phyloP scores from a whole-genome alignment of 352 stramenopile species.

The Globisporangium polare region DNA sequence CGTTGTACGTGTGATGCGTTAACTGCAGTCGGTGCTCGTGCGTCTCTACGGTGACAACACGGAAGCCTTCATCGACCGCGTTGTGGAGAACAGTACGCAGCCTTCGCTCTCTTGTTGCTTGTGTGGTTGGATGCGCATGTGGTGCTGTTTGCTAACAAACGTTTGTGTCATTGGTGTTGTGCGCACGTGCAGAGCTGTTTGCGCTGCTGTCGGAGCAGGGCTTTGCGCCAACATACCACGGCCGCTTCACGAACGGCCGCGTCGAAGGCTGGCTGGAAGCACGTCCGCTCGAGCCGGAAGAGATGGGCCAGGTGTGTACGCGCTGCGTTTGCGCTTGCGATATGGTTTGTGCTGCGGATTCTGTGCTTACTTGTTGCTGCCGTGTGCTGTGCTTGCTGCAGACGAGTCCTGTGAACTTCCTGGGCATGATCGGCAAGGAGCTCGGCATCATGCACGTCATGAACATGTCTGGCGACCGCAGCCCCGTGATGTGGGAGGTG shows the following conservation, averaged over 20 bases:
- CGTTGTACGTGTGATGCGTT: too few species aligned
- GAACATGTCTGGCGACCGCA: constrained; percentile 57
- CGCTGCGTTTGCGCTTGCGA: background rate
- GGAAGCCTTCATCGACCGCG: constrained; percentile 90
- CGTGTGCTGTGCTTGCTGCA: constrained; percentile 10
- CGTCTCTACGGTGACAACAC: constrained; percentile 92
- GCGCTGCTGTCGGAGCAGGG: constrained; percentile 74
- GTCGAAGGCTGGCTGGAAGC: constrained; percentile 90
- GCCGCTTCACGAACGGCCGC: constrained; percentile 89
- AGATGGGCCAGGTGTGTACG: constrained; percentile 78
- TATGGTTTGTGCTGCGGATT: background rate
- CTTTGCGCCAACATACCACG: constrained; percentile 88
- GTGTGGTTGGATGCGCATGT: background rate
- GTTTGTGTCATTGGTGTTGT: constrained; percentile 4
- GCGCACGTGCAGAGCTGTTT: constrained; percentile 58
- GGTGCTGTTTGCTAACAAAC: constrained; percentile 9
- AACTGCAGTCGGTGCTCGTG: constrained; percentile 72
- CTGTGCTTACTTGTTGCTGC: background rate
- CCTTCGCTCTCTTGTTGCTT: background rate
- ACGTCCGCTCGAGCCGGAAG: constrained; percentile 73
- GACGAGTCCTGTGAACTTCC: constrained; percentile 70
- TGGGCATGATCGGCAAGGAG: constrained; percentile 84
- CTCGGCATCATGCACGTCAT: constrained; percentile 88
- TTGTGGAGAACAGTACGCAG: constrained; percentile 85
- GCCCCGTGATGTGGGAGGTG: constrained; percentile 65